Evolutionary conservation across 2,329 filamentous ascomycete species (phyloP).

Genomic region (Sporothrix dimorphospora): DNA sequence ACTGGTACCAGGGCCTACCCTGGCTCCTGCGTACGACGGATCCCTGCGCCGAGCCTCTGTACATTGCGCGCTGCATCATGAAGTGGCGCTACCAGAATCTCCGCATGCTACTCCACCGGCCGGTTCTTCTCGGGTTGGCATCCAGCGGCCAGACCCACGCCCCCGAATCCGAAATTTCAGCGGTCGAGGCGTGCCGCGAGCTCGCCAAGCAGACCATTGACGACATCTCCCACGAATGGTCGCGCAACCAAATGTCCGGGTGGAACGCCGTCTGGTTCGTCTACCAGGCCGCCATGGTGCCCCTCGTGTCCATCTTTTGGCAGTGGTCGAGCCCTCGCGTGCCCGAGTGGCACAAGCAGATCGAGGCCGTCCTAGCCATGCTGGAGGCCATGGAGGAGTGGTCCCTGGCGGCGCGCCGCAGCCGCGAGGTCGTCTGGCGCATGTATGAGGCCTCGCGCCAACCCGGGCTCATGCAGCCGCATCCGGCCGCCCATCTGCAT

Average conservation of each 20-base stretch:
- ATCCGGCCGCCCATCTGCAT: conserved; percentile 24
- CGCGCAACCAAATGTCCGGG: conserved; percentile 73
- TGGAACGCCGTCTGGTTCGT: conserved; percentile 85
- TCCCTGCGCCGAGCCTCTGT: conserved; percentile 70
- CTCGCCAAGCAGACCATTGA: conserved; percentile 72
- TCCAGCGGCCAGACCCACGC: conserved; percentile 56
- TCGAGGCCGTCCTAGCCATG: conserved; percentile 61
- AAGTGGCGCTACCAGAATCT: conserved; percentile 82
- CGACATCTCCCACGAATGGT: conserved; percentile 71
- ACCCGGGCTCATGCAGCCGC: conserved; percentile 37
- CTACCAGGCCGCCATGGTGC: conserved; percentile 80
- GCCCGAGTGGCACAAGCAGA: conserved; percentile 58
- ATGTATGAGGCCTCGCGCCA: conserved; percentile 63
- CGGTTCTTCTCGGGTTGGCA: conserved; percentile 69
- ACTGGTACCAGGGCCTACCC: conserved; percentile 73
- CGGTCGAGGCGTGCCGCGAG: conserved; percentile 69
- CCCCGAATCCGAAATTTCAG: conserved; percentile 65
- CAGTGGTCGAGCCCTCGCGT: conserved; percentile 58
- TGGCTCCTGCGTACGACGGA: conserved; percentile 66
- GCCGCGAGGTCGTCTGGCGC: conserved; percentile 64
- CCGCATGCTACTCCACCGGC: conserved; percentile 74
- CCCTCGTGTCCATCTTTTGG: conserved; percentile 74
- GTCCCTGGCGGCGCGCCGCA: conserved; percentile 65
- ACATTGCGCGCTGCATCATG: conserved; percentile 73
- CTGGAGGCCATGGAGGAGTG: conserved; percentile 67